Evolutionary conservation across 176 grass and related monocot species (phyloP).

Genomic region (Bromus sterilis): DNA sequence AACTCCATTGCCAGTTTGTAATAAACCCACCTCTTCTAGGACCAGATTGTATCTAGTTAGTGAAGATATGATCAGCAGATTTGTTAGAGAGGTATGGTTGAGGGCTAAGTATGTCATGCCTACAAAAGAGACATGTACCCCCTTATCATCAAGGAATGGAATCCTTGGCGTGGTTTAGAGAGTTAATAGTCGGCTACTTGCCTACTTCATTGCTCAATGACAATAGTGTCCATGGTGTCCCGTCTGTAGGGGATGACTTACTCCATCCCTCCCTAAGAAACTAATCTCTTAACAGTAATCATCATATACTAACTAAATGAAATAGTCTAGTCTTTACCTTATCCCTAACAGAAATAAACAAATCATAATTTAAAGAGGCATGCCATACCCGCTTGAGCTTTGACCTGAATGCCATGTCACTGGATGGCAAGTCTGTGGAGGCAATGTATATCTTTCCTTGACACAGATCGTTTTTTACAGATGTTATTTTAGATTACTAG

Average conservation of each 20-base stretch:
- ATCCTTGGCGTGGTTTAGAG: background rate
- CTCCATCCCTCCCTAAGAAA: background rate
- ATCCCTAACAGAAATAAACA: background rate
- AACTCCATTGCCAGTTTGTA: background rate
- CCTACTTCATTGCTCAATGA: background rate
- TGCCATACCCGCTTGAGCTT: background rate
- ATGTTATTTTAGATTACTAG: background rate
- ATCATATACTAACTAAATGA: background rate
- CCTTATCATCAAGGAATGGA: background rate
- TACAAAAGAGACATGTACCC: background rate
- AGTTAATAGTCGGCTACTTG: background rate
- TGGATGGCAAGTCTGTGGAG: background rate
- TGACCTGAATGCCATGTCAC: background rate
- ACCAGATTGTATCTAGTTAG: background rate
- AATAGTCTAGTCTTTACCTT: background rate
- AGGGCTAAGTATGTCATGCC: background rate
- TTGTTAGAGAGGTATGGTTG: background rate
- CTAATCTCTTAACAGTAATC: background rate
- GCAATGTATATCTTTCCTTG: background rate
- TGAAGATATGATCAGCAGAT: background rate
- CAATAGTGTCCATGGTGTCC: background rate
- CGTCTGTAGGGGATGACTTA: background rate
- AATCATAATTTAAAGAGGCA: background rate
- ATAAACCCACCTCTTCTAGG: background rate
- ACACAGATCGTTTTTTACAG: background rate